Conservation (phyloP, 257 asterid species). For the Nicotiana knightiana region DNA sequence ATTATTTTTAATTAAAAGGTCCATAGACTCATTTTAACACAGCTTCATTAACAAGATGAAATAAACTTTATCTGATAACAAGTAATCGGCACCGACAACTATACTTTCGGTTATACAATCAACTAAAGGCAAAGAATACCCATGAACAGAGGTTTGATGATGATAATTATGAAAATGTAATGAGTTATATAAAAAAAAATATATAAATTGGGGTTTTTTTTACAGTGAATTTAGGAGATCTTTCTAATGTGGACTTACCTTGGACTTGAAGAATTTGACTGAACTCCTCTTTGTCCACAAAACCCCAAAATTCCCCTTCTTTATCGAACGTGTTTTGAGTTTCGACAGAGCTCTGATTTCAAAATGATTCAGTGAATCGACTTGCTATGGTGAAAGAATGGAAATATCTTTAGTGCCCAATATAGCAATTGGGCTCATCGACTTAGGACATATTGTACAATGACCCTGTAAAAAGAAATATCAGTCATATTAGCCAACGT, state of each 20-base stretch:
- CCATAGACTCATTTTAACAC: not conserved
- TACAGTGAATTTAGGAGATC: not conserved
- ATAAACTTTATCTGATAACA: not conserved
- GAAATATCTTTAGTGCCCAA: not conserved
- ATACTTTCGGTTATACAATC: not conserved
- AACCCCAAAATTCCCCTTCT: not conserved
- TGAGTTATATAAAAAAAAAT: not conserved
- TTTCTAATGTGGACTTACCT: conserved; percentile 28
- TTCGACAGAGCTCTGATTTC: not conserved
- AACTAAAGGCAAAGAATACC: not conserved
- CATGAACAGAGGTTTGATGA: not conserved
- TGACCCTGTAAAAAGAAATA: no score
- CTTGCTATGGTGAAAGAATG: not conserved
- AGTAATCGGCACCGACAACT: not conserved
- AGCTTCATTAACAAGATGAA: not conserved
- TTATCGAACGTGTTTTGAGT: not conserved
- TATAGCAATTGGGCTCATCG: no score
- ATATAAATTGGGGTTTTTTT: not conserved
- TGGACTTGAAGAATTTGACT: conserved; percentile 25
- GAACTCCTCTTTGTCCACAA: not conserved
- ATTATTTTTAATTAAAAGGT: not conserved
- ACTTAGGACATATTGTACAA: no score
- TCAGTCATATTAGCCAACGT: no score
- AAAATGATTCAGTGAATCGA: not conserved
- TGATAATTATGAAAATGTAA: not conserved